phyloP scores from a whole-genome alignment of 441 rosid species.

The Pelargonium myrrhifolium region DNA sequence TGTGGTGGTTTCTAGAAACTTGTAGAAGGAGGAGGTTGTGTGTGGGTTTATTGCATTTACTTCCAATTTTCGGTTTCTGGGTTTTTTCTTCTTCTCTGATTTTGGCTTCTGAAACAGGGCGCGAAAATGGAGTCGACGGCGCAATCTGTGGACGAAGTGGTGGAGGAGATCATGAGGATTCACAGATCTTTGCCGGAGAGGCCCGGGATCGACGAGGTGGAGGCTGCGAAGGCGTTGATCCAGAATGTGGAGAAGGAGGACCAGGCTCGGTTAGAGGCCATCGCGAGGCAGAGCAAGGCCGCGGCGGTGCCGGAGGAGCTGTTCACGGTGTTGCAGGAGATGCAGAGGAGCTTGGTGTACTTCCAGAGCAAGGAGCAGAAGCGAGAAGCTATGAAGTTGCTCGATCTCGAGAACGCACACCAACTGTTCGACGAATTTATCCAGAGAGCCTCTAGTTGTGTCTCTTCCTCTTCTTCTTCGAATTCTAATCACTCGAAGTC shows the following conservation, averaged over 20 bases:
- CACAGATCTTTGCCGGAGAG: conserved; percentile 74
- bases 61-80: not conserved
- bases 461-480: conserved; percentile 33
- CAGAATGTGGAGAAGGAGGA: conserved; percentile 71
- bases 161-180: conserved; percentile 75
- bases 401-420: conserved; percentile 71
- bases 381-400: conserved; percentile 56
- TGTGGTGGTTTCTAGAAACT: too few species aligned
- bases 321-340: conserved; percentile 56
- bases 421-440: conserved; percentile 65
- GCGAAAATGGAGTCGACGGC: conserved; percentile 31
- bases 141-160: conserved; percentile 47
- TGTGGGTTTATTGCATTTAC: too few species aligned
- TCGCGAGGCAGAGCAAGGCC: conserved; percentile 40
- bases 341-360: conserved; percentile 49
- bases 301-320: conserved; percentile 59
- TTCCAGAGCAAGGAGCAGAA: conserved; percentile 64
- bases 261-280: conserved; percentile 47
- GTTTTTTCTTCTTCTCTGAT: not conserved
- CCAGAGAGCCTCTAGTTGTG: conserved; percentile 71
- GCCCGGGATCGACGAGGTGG: conserved; percentile 69
- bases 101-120: not conserved
- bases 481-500: conserved; percentile 18
- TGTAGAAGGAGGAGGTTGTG: too few species aligned
- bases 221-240: conserved; percentile 62